Percentiles rank a stretch among this genome's conserved stretches.
phyloP scores from a whole-genome alignment of 2,329 filamentous ascomycete genomes.

The Epichloe amarillans region DNA sequence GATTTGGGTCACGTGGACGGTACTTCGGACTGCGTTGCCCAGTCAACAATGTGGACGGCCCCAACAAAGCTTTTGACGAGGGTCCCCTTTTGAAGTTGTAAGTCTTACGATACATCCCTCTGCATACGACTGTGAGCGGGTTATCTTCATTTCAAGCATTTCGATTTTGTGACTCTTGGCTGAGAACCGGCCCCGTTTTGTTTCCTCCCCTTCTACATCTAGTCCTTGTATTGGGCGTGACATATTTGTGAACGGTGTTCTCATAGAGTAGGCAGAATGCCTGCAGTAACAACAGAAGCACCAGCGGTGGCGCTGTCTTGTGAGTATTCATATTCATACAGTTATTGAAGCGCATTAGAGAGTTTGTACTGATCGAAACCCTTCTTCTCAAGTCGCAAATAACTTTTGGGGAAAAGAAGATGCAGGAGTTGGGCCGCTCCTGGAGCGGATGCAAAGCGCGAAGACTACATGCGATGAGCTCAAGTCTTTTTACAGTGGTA shows the following conservation, averaged over 20 bases:
- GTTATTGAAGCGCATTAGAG: neutral
- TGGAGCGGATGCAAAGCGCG: constrained; percentile 87
- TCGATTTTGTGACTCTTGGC: neutral
- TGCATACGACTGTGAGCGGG: neutral
- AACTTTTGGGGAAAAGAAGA: constrained; percentile 99
- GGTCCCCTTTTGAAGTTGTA: neutral
- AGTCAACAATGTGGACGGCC: constrained; percentile 7
- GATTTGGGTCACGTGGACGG: constrained; percentile 14
- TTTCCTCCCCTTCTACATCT: neutral
- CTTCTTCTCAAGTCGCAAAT: constrained; percentile 60
- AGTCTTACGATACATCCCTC: neutral
- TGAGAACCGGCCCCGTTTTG: neutral
- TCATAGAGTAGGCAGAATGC: constrained; percentile 32
- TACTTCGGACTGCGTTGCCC: constrained; percentile 4
- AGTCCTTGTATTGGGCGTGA: neutral
- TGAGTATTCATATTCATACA: constrained; percentile 21
- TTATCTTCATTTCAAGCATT: neutral
- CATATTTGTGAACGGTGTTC: neutral
- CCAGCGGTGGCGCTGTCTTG: constrained; percentile 57
- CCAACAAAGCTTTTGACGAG: constrained; percentile 3
- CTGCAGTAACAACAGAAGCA: constrained; percentile 44
- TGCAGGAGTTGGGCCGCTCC: constrained; percentile 79
- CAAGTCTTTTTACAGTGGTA: constrained; percentile 77
- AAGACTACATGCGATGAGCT: constrained; percentile 93
- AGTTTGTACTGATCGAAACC: neutral